These are phyloP conservation scores for Colletotrichum musae DNA, from an alignment of 2,329 filamentous ascomycete species.

Conservation along the genomic window DNA sequence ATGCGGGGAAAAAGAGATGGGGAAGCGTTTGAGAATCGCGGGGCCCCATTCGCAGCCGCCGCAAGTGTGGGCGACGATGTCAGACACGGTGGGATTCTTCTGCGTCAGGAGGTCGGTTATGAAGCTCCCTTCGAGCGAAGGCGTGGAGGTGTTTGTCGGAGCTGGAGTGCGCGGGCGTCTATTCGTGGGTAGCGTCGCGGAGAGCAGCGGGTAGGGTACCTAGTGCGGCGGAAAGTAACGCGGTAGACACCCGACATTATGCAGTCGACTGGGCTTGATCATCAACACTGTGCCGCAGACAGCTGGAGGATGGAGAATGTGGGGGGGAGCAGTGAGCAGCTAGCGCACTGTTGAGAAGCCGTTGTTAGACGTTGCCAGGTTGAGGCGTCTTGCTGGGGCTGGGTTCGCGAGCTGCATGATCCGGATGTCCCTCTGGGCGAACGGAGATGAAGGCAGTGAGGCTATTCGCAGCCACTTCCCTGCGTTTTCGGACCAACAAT, in stretches of 20 bases:
- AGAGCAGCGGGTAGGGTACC: slow-evolving; percentile 3
- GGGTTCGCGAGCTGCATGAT: slow-evolving; percentile 38
- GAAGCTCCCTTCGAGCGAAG: slow-evolving; percentile 41
- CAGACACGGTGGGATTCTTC: slow-evolving; percentile 18
- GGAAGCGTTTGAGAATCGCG: slow-evolving; percentile 37
- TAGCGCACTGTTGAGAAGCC: neutral
- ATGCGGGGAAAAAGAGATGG: slow-evolving; percentile 33
- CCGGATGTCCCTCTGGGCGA: slow-evolving; percentile 40
- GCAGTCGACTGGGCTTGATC: slow-evolving; percentile 20
- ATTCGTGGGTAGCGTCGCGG: slow-evolving; percentile 7
- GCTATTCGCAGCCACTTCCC: slow-evolving; percentile 39
- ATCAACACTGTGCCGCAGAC: slow-evolving; percentile 10
- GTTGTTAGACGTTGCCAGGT: slow-evolving; percentile 7
- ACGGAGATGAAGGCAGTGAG: slow-evolving; percentile 32
- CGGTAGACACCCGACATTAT: neutral
- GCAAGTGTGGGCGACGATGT: slow-evolving; percentile 22
- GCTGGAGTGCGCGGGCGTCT: slow-evolving; percentile 16
- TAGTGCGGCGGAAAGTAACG: neutral
- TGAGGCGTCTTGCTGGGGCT: slow-evolving; percentile 5
- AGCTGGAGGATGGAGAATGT: slow-evolving; percentile 13
- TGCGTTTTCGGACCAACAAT: slow-evolving; percentile 21
- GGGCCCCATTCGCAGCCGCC: slow-evolving; percentile 26
- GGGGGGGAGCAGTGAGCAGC: slow-evolving; percentile 19
- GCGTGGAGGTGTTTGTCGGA: slow-evolving; percentile 30
- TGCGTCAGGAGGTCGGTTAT: slow-evolving; percentile 20